Conservation (phyloP, 305 asterid genomes). For the Fraxinus velutina region DNA sequence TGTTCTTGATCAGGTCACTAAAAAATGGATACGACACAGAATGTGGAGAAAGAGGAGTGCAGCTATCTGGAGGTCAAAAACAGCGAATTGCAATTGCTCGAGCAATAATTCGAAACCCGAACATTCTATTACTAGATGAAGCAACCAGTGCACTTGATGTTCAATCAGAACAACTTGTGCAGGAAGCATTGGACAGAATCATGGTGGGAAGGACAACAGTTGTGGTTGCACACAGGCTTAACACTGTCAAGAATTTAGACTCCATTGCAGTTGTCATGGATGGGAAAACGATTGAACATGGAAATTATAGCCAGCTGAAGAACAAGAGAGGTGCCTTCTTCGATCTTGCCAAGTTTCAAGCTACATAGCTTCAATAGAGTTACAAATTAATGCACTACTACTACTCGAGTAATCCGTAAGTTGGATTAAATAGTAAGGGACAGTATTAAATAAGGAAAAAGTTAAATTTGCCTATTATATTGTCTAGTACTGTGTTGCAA, state of each 20-base stretch:
- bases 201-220: slow-evolving; percentile 75
- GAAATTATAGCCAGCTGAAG: slow-evolving; percentile 56
- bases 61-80: slow-evolving; percentile 75
- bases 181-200: slow-evolving; percentile 62
- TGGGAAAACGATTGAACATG: slow-evolving; percentile 64
- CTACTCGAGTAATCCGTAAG: background rate
- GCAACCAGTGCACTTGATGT: slow-evolving; percentile 81
- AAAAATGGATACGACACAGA: slow-evolving; percentile 63
- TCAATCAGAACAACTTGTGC: slow-evolving; percentile 77
- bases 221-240: slow-evolving; percentile 75
- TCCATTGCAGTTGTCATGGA: slow-evolving; percentile 55
- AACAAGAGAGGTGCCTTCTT: slow-evolving; percentile 62
- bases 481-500: background rate
- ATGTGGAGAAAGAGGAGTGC: slow-evolving; percentile 76
- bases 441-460: background rate
- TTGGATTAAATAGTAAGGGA: background rate
- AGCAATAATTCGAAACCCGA: slow-evolving; percentile 63
- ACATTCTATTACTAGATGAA: slow-evolving; percentile 58
- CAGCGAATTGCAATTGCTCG: slow-evolving; percentile 78
- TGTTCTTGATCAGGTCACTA: slow-evolving; percentile 41
- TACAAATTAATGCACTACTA: background rate
- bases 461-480: background rate
- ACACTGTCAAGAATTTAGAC: slow-evolving; percentile 62
- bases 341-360: slow-evolving; percentile 53
- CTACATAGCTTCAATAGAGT: background rate